Base-by-base conservation (phyloP, 208 protist genomes). In the Leishmania lainsoni region DNA sequence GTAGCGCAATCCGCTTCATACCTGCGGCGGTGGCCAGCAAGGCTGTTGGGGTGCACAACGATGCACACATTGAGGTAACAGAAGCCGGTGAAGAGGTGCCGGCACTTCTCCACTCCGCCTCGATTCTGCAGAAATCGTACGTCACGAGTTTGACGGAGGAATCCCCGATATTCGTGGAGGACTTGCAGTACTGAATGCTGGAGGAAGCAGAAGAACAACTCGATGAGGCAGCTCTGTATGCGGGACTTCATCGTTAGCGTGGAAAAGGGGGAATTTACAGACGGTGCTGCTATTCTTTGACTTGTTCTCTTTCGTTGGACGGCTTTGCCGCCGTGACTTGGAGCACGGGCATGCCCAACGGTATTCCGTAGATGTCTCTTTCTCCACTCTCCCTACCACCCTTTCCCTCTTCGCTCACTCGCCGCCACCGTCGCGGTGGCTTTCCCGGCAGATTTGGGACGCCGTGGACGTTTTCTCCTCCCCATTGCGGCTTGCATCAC, bases 101-200 rank as follows among this genome's bases (percentile, higher is more conserved):
- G 12, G 80, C 66, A 32, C 68, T 83, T 66, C 59, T 42, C 22
- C 81, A 66, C 49, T 59, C 69, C 32, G 76, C 81, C 20, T 85
- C 81, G 8, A 86, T 86, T 79, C 54, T 81, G 73, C 65, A 61
- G 17, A 74, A 59, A 26, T 80, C 84, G 6, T 87, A 69, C 76
- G 58, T 80, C 5, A 54, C 49, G 35, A 0, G 35, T 22, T 48
- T 22, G 39, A 29, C 70, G n/a, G 48, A 58, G n/a, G 48, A 75
- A 22, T n/a, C 48, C 26, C 70, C 70, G n/a, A 48, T 9, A n/a
- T 56, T 56, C 70, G 52, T 69, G 49, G 61, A 78, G n/a, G 79
- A 72, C 26, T 65, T 74, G 61, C 26, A 48, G 14, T 14, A 17
- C 69, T 70, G 45, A 14, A 12, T 71, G 1, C 45, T 2, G 16